Percentiles rank a stretch among this genome's conserved stretches.
Evolutionary conservation across 2,329 filamentous ascomycete genomes (phyloP).

Genomic region (Penicillium sp.): DNA sequence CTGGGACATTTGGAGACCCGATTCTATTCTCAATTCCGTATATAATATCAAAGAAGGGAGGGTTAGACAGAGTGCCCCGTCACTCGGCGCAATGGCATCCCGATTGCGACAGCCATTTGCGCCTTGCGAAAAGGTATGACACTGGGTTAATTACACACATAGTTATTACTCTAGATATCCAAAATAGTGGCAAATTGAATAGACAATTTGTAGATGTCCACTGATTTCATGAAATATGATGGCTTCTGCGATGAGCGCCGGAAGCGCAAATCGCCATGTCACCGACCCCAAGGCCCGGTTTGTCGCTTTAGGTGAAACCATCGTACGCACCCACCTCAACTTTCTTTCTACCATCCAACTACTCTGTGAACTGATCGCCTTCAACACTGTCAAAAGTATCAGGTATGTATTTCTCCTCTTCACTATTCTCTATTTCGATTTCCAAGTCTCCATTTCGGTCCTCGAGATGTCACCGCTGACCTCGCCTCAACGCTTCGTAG

Average conservation of each 20-base stretch:
- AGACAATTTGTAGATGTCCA: not conserved
- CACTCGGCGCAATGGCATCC: slow-evolving; percentile 25
- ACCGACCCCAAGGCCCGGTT: slow-evolving; percentile 32
- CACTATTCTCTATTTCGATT: slow-evolving; percentile 14
- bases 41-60: not conserved
- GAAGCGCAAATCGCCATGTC: slow-evolving; percentile 33
- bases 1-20: not conserved
- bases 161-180: slow-evolving; percentile 1
- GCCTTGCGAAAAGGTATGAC: slow-evolving; percentile 21
- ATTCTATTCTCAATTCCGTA: slow-evolving; percentile 4
- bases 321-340: slow-evolving; percentile 34
- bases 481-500: slow-evolving; percentile 39
- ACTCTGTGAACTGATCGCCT: slow-evolving; percentile 14
- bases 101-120: slow-evolving; percentile 27
- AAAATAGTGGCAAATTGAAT: slow-evolving; percentile 1
- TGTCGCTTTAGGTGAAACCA: slow-evolving; percentile 44
- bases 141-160: not conserved
- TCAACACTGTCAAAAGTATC: slow-evolving; percentile 5
- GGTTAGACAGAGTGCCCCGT: slow-evolving; percentile 17
- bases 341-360: slow-evolving; percentile 23
- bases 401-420: slow-evolving; percentile 18
- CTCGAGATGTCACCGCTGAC: slow-evolving; percentile 40
- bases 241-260: slow-evolving; percentile 20
- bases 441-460: slow-evolving; percentile 24
- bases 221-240: slow-evolving; percentile 17